Conservation (phyloP, 805 yeast species). For the Clavispora asparagi region DNA sequence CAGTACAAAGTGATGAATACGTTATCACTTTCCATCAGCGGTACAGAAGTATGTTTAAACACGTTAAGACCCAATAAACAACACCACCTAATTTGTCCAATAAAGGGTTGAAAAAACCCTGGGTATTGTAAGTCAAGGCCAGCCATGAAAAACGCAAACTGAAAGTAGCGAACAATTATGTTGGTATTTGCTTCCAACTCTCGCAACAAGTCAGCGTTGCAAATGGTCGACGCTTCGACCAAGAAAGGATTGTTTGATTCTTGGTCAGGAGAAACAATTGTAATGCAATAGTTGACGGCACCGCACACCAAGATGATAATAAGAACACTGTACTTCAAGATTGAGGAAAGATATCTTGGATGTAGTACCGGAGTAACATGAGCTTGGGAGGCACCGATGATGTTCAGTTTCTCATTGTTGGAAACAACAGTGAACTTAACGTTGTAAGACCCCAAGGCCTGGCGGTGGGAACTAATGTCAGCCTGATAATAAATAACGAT, state of each 20-base stretch:
- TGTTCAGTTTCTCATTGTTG: constrained; percentile 28
- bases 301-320: constrained; percentile 37
- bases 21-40: constrained; percentile 20
- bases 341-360: constrained; percentile 22
- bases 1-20: constrained; percentile 38
- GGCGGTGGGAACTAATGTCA: constrained; percentile 32
- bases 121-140: constrained; percentile 56
- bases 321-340: constrained; percentile 36
- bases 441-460: constrained; percentile 42
- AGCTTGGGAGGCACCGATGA: constrained; percentile 44
- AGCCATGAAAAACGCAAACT: constrained; percentile 53
- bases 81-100: constrained; percentile 50
- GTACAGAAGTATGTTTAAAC: constrained; percentile 6
- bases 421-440: constrained; percentile 38
- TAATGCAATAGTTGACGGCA: constrained; percentile 34
- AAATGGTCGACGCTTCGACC: constrained; percentile 50
- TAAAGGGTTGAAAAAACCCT: constrained; percentile 54
- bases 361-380: constrained; percentile 44
- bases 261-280: constrained; percentile 51
- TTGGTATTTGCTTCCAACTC: constrained; percentile 51
- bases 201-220: constrained; percentile 50
- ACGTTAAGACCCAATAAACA: constrained; percentile 40
- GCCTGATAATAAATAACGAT: constrained; percentile 34
- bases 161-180: constrained; percentile 49
- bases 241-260: constrained; percentile 53